Conservation (phyloP, 2,329 filamentous ascomycete species). For the Scedosporium aurantiacum region DNA sequence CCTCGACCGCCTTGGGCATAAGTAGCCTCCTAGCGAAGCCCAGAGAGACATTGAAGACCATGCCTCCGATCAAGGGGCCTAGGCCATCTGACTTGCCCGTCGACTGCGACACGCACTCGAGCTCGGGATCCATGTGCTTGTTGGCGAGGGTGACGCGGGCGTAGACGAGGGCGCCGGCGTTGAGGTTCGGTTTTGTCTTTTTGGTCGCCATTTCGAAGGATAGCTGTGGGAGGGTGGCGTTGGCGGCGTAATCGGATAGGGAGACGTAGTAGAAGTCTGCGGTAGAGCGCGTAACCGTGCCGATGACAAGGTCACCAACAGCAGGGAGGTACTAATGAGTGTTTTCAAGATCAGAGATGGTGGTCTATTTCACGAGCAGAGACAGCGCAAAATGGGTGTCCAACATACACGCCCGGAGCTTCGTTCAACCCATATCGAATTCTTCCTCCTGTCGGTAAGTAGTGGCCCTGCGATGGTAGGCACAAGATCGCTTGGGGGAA, state of each 20-base stretch:
- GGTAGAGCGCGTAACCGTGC: constrained; percentile 65
- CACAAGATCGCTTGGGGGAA: constrained; percentile 63
- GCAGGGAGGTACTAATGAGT: constrained; percentile 62
- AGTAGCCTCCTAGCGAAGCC: constrained; percentile 75
- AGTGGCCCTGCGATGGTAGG: constrained; percentile 58
- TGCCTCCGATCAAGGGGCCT: constrained; percentile 73
- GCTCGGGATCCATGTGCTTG: constrained; percentile 75
- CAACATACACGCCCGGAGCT: constrained; percentile 53
- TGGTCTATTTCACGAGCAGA: constrained; percentile 12
- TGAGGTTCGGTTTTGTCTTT: constrained; percentile 76
- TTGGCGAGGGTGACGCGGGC: constrained; percentile 70
- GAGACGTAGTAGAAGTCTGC: constrained; percentile 71
- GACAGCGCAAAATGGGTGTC: constrained; percentile 14
- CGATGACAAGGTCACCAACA: constrained; percentile 78
- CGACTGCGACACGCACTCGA: constrained; percentile 77
- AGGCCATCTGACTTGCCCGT: constrained; percentile 85
- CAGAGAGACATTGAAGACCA: constrained; percentile 71
- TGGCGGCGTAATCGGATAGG: constrained; percentile 53
- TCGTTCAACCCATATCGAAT: constrained; percentile 66
- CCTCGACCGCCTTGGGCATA: constrained; percentile 47
- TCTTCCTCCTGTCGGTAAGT: constrained; percentile 59
- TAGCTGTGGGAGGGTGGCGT: constrained; percentile 69
- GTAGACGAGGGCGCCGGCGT: constrained; percentile 71
- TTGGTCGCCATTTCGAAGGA: constrained; percentile 89
- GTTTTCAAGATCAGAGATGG: neutral